These are phyloP conservation scores for Apiotrichum gamsii DNA, from an alignment of 1,284 basidiomycete species.

Conservation along the genomic window DNA sequence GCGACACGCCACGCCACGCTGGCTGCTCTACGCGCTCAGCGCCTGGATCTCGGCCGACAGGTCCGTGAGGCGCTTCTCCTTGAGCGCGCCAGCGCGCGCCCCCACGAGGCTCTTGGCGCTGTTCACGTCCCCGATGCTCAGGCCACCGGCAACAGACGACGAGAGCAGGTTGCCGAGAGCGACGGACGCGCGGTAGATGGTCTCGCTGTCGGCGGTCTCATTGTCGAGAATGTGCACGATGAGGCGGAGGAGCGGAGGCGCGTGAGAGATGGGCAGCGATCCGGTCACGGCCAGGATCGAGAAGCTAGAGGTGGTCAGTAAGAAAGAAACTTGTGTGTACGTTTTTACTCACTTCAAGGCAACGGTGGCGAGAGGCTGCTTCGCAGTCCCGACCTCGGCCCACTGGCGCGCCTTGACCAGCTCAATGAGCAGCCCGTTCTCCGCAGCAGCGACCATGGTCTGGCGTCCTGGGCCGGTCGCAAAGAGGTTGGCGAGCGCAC, in stretches of 20 bases:
- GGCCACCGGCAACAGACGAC: constrained; percentile 31
- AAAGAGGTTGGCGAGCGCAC: constrained; percentile 75
- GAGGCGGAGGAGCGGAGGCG: constrained; percentile 24
- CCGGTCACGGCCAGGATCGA: constrained; percentile 47
- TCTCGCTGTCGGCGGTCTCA: constrained; percentile 72
- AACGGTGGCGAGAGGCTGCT: constrained; percentile 37
- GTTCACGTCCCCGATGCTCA: constrained; percentile 37
- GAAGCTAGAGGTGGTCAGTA: constrained; percentile 37
- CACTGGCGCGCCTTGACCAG: constrained; percentile 45
- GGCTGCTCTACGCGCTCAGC: not conserved
- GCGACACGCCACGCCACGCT: no score
- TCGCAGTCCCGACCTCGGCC: constrained; percentile 27
- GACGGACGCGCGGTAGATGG: constrained; percentile 74
- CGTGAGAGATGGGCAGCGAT: constrained; percentile 27
- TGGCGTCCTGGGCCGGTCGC: constrained; percentile 49
- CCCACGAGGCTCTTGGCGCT: constrained; percentile 31
- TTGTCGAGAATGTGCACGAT: constrained; percentile 52
- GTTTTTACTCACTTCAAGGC: constrained; percentile 40
- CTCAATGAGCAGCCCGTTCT: constrained; percentile 52
- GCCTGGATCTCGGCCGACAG: constrained; percentile 40
- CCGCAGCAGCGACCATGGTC: constrained; percentile 52
- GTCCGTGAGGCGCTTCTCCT: constrained; percentile 45
- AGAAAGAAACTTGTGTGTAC: no score
- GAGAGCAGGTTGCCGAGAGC: constrained; percentile 73
- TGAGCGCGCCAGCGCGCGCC: constrained; percentile 28